Conservation (phyloP, 106 monocot species). For the Allium sativum region DNA sequence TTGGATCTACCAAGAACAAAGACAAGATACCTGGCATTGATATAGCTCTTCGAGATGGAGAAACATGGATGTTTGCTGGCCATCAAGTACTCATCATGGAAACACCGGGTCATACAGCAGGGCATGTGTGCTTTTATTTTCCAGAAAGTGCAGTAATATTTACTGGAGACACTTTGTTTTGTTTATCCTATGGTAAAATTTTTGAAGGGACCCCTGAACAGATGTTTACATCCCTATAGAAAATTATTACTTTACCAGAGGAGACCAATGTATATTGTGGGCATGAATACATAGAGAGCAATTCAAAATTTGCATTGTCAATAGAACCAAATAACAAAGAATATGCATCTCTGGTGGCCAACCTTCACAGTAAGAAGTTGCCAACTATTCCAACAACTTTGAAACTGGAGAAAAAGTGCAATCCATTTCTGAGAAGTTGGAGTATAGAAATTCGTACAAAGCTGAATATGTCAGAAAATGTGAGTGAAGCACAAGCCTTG, state of each 20-base stretch:
- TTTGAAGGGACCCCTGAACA: constrained; percentile 81
- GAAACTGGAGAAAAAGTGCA: constrained; percentile 65
- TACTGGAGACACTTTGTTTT: constrained; percentile 89
- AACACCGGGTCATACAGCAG: constrained; percentile 90
- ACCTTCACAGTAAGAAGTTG: constrained; percentile 55
- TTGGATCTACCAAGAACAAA: constrained; percentile 62
- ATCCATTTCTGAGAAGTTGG: constrained; percentile 75
- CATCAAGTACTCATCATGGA: constrained; percentile 83
- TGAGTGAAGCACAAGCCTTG: constrained; percentile 57
- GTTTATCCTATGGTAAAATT: constrained; percentile 94
- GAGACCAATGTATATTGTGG: constrained; percentile 84
- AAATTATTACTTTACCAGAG: constrained; percentile 67
- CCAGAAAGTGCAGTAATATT: constrained; percentile 72
- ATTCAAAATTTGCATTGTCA: constrained; percentile 86
- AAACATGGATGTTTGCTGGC: constrained; percentile 94
- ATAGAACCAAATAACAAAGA: constrained; percentile 74
- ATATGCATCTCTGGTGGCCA: constrained; percentile 49
- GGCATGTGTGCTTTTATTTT: constrained; percentile 93
- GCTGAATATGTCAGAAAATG: constrained; percentile 47
- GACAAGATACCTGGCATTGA: constrained; percentile 96
- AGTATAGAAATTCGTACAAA: constrained; percentile 53
- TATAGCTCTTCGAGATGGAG: constrained; percentile 74
- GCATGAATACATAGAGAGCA: constrained; percentile 94
- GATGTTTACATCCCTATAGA: constrained; percentile 76
- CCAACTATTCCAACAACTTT: constrained; percentile 93